Evolutionary conservation across 2,329 filamentous ascomycete genomes (phyloP).

Genomic region (Tolypocladium tundrense): DNA sequence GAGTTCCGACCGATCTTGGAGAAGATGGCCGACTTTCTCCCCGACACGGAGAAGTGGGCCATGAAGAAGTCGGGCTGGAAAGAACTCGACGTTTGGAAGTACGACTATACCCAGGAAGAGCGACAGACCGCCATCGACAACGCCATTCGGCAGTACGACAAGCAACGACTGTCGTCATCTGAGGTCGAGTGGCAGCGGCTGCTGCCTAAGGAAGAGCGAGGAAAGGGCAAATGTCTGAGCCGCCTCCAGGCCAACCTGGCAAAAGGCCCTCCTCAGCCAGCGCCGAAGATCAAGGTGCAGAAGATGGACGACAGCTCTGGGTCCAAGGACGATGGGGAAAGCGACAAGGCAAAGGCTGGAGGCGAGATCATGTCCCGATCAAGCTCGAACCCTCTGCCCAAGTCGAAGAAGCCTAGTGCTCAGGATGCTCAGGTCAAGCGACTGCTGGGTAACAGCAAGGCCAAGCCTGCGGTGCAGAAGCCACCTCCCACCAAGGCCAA

Average conservation of each 20-base stretch:
- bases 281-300: conserved; percentile 39
- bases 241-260: conserved; percentile 50
- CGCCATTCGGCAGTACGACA: conserved; percentile 49
- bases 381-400: conserved; percentile 39
- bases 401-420: conserved; percentile 46
- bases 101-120: conserved; percentile 44
- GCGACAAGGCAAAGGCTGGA: conserved; percentile 18
- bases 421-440: conserved; percentile 48
- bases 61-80: conserved; percentile 50
- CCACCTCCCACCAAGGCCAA: conserved; percentile 32
- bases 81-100: conserved; percentile 55
- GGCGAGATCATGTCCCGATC: conserved; percentile 38
- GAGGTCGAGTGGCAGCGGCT: conserved; percentile 53
- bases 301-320: conserved; percentile 37
- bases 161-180: conserved; percentile 41
- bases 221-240: conserved; percentile 49
- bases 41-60: conserved; percentile 39
- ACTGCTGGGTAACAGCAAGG: conserved; percentile 28
- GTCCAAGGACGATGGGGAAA: conserved; percentile 26
- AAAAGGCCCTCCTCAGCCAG: conserved; percentile 35
- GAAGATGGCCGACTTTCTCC: conserved; percentile 47
- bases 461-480: conserved; percentile 21
- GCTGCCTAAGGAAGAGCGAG: conserved; percentile 46
- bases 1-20: conserved; percentile 44
- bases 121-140: conserved; percentile 52